phyloP scores from a whole-genome alignment of 2,329 filamentous ascomycete species.

The Penicillium sp. region DNA sequence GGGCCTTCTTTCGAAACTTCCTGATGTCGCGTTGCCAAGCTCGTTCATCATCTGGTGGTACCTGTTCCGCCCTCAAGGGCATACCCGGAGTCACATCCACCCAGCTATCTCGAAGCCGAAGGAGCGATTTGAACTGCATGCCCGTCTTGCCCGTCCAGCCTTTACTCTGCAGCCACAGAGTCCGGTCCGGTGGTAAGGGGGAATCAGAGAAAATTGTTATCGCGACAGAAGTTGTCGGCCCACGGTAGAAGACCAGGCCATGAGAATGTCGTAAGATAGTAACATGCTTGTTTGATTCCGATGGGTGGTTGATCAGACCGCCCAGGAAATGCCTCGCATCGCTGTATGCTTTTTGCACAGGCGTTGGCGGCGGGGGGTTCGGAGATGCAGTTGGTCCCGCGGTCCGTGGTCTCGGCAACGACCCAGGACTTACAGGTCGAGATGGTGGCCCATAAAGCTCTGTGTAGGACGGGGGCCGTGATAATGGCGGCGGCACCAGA shows the following conservation, averaged over 20 bases:
- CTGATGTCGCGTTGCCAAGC: slow-evolving; percentile 65
- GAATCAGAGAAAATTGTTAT: slow-evolving; percentile 62
- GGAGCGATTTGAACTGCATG: slow-evolving; percentile 61
- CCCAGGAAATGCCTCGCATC: slow-evolving; percentile 64
- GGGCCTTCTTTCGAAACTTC: slow-evolving; percentile 58
- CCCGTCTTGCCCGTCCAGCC: slow-evolving; percentile 66
- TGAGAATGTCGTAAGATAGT: slow-evolving; percentile 65
- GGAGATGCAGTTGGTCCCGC: slow-evolving; percentile 10
- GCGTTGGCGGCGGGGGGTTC: slow-evolving; percentile 12
- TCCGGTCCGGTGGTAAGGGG: slow-evolving; percentile 55
- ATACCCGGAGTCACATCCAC: slow-evolving; percentile 63
- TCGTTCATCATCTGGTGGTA: slow-evolving; percentile 58
- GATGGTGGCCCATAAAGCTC: slow-evolving; percentile 18
- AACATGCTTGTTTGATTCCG: slow-evolving; percentile 62
- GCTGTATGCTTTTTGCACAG: slow-evolving; percentile 36
- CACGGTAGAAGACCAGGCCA: slow-evolving; percentile 63
- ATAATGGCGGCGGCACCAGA: slow-evolving; percentile 9
- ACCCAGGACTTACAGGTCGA: not conserved
- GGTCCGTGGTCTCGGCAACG: slow-evolving; percentile 15
- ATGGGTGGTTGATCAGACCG: slow-evolving; percentile 60
- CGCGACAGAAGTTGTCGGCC: slow-evolving; percentile 59
- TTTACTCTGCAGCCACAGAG: slow-evolving; percentile 65
- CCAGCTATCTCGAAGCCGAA: slow-evolving; percentile 60
- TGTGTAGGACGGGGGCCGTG: slow-evolving; percentile 20
- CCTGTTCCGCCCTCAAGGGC: slow-evolving; percentile 46